A percentile compares a stretch with the other conserved stretches of the same genome.
Evolutionary conservation across 208 protist genomes (phyloP).

Genomic region (Leishmania tarentolae): DNA sequence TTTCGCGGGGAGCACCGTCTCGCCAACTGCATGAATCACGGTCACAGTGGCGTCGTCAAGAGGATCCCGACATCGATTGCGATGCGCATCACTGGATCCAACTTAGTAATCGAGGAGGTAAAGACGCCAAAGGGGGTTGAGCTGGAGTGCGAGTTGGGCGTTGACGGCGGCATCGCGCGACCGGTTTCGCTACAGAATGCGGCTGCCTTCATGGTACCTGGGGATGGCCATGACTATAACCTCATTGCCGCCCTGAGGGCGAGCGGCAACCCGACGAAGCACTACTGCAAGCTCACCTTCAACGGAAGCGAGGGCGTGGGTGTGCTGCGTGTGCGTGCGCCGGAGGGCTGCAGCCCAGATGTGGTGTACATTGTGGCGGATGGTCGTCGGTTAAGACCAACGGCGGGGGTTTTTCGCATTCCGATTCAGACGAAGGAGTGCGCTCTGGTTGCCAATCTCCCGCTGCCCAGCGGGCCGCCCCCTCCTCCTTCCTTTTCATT

Average conservation of each 20-base stretch:
- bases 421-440: conserved; percentile 69
- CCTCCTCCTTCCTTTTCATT: not conserved
- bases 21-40: conserved; percentile 75
- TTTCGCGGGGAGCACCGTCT: conserved; percentile 77
- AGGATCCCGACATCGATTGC: conserved; percentile 50
- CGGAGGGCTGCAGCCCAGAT: conserved; percentile 34
- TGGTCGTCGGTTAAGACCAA: conserved; percentile 46
- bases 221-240: conserved; percentile 76
- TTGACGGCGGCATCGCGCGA: conserved; percentile 56
- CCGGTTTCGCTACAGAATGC: conserved; percentile 49
- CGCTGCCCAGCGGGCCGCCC: not conserved
- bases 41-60: conserved; percentile 61
- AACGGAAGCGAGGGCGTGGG: conserved; percentile 66
- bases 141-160: conserved; percentile 69
- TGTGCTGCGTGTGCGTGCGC: conserved; percentile 63
- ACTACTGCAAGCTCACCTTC: conserved; percentile 75
- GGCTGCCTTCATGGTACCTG: conserved; percentile 59
- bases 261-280: conserved; percentile 34
- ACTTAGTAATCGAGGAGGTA: conserved; percentile 81
- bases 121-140: conserved; percentile 45
- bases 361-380: conserved; percentile 60
- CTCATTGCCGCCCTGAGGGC: conserved; percentile 61
- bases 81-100: conserved; percentile 70
- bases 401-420: conserved; percentile 64
- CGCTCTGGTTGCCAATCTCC: conserved; percentile 37